Conservation (phyloP, 2,329 filamentous ascomycete species). For the Talaromyces verruculosus region DNA sequence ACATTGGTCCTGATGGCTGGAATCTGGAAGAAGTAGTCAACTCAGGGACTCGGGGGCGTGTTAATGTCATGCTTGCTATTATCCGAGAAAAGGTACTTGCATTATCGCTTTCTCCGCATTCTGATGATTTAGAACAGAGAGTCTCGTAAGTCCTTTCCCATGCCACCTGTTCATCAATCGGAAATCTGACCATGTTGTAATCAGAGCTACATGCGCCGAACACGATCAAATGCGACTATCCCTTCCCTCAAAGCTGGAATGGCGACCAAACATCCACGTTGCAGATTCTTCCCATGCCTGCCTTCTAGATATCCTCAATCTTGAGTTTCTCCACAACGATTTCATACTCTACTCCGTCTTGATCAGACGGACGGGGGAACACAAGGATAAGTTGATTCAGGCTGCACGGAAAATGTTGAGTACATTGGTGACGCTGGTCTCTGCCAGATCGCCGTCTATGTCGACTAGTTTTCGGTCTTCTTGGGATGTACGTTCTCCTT, state of each 20-base stretch:
- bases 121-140: slow-evolving; percentile 14
- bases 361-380: slow-evolving; percentile 22
- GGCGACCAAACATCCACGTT: slow-evolving; percentile 8
- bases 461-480: not conserved
- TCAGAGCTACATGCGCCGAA: slow-evolving; percentile 14
- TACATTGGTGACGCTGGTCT: not conserved
- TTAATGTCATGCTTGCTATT: slow-evolving; percentile 18
- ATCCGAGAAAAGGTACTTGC: slow-evolving; percentile 20
- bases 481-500: slow-evolving; percentile 14
- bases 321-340: slow-evolving; percentile 27
- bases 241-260: slow-evolving; percentile 17
- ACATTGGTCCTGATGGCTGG: slow-evolving; percentile 28
- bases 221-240: slow-evolving; percentile 10
- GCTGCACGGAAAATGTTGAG: slow-evolving; percentile 18
- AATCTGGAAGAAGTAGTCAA: slow-evolving; percentile 23
- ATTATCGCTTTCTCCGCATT: slow-evolving; percentile 19
- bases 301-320: slow-evolving; percentile 25
- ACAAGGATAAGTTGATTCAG: slow-evolving; percentile 14
- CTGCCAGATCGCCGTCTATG: not conserved
- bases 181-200: not conserved
- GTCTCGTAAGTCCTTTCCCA: slow-evolving; percentile 8
- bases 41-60: slow-evolving; percentile 13
- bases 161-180: not conserved
- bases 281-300: slow-evolving; percentile 19
- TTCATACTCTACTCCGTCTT: slow-evolving; percentile 26